Evolutionary conservation across 1,139 yeast genomes (phyloP), one percentile per base, ranked within the genome.

Genomic region (Lodderomyces jiufengensis): DNA sequence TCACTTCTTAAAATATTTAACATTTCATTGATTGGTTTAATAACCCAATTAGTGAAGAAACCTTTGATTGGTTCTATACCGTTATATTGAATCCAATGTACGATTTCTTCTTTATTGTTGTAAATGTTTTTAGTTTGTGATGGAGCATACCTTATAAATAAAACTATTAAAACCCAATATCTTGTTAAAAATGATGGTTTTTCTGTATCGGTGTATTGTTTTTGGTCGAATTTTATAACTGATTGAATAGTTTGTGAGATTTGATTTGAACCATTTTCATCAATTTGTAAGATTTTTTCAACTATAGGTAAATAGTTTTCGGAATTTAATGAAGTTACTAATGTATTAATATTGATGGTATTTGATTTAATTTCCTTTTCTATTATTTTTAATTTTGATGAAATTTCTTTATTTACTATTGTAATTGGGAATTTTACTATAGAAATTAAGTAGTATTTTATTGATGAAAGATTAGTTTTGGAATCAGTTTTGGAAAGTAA

Each of bases 1-100:
- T 90, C 97, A 54, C 86, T 94, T 38, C 95, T 73, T 18, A 92
- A 80, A 0, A 95, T 87, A 35, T 77, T 73, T 46, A 87, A 63
- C 51, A 92, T 82, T 48, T 84, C 82, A 33, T 66, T 65, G n/a
- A 85, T 53, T 1, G 98, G 97, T 34, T 74, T 74, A 22, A 86
- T 62, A 3, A 92, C 72, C 97, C 97, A 90, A 55, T 90, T 87
- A 27, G 66, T 63, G 66, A 80, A 76, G 47, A 90, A 81, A 1
- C 94, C 87, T 29, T 55, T 52, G 1, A 70, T 52, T 0, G 95
- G 84, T 25, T 80, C 87, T 16, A 80, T 57, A 3, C 85, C 57
- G 41, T 82, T 81, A 31, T 64, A 63, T 40, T 66, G 63, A 33
- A 78, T 43, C 83, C 92, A 87, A 1, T 64, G 52, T 1, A 64